Percentiles rank a stretch among this genome's conserved stretches.
Conservation (phyloP, 768 basidiomycete species). For the Trichaptum fuscoviolaceum region DNA sequence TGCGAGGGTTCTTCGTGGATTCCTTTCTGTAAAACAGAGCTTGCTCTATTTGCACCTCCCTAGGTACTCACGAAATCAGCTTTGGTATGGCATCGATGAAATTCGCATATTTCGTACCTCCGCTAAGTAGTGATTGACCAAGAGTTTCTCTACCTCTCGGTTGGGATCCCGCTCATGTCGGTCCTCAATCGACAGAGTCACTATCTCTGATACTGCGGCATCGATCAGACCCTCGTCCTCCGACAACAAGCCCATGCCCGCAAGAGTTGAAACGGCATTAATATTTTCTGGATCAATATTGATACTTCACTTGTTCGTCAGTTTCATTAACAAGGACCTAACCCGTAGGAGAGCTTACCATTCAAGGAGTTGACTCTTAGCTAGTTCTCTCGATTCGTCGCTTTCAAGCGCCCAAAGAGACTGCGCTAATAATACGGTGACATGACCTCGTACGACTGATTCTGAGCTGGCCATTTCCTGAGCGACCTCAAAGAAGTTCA, state of each 20-base stretch:
- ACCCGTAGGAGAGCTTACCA: constrained; percentile 45
- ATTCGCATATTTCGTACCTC: constrained; percentile 41
- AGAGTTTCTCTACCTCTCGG: constrained; percentile 64
- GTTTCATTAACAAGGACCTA: constrained; percentile 7
- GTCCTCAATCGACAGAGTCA: constrained; percentile 60
- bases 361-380: constrained; percentile 75
- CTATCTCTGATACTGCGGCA: constrained; percentile 80
- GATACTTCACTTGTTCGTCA: constrained; percentile 45
- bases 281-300: constrained; percentile 72
- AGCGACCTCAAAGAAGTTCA: constrained; percentile 64
- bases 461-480: constrained; percentile 50
- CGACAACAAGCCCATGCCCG: constrained; percentile 85
- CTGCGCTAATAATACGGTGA: constrained; percentile 75
- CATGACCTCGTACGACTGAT: constrained; percentile 52
- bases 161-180: constrained; percentile 62
- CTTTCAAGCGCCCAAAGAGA: constrained; percentile 78
- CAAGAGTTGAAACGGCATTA: constrained; percentile 74
- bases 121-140: constrained; percentile 67
- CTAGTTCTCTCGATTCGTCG: constrained; percentile 69
- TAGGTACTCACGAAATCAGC: constrained; percentile 19
- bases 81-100: neutral
- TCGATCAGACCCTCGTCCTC: constrained; percentile 76
- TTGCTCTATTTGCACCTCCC: constrained; percentile 46
- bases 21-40: constrained; percentile 50
- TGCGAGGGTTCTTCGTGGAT: constrained; percentile 52